These are phyloP conservation scores for Arthrobotrys sinensis DNA, from an alignment of 2,329 filamentous ascomycete genomes.

Conservation along the genomic window DNA sequence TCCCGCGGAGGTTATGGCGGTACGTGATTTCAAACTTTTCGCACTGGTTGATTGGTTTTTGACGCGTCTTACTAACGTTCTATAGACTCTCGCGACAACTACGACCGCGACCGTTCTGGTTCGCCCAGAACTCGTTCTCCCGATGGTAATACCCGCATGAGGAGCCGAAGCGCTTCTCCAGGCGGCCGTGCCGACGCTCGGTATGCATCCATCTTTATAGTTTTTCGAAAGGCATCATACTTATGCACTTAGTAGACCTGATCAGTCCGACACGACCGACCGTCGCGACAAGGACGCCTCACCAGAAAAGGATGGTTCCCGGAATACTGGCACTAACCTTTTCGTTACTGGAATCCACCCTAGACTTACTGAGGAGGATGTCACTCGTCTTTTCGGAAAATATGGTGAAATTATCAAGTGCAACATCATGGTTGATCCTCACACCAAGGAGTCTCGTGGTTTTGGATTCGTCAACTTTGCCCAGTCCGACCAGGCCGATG, in stretches of 20 bases:
- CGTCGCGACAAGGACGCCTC: slow-evolving; percentile 65
- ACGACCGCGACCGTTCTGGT: slow-evolving; percentile 77
- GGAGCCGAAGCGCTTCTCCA: slow-evolving; percentile 77
- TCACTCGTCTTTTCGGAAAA: slow-evolving; percentile 96
- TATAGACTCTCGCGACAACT: slow-evolving; percentile 68
- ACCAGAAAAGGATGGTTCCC: slow-evolving; percentile 79
- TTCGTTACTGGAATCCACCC: slow-evolving; percentile 99
- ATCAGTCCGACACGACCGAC: slow-evolving; percentile 64
- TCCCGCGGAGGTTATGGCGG: slow-evolving; percentile 76
- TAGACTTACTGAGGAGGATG: slow-evolving; percentile 87
- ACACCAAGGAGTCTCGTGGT: slow-evolving; percentile 97
- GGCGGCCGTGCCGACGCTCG: slow-evolving; percentile 73
- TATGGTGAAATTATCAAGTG: slow-evolving; percentile 99
- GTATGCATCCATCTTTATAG: slow-evolving; percentile 52
- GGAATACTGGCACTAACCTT: slow-evolving; percentile 96
- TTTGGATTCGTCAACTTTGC: slow-evolving; percentile 99
- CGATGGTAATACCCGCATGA: slow-evolving; percentile 64
- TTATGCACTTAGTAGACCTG: slow-evolving; percentile 53
- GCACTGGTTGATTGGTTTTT: slow-evolving; percentile 40
- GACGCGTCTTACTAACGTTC: slow-evolving; percentile 59
- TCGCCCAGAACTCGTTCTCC: slow-evolving; percentile 72
- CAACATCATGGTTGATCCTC: slow-evolving; percentile 99
- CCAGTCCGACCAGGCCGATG: slow-evolving; percentile 93
- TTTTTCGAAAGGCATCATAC: not conserved
- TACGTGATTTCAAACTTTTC: slow-evolving; percentile 67